Conservation (phyloP, 768 basidiomycete genomes). For the Polyporus arcularius region DNA sequence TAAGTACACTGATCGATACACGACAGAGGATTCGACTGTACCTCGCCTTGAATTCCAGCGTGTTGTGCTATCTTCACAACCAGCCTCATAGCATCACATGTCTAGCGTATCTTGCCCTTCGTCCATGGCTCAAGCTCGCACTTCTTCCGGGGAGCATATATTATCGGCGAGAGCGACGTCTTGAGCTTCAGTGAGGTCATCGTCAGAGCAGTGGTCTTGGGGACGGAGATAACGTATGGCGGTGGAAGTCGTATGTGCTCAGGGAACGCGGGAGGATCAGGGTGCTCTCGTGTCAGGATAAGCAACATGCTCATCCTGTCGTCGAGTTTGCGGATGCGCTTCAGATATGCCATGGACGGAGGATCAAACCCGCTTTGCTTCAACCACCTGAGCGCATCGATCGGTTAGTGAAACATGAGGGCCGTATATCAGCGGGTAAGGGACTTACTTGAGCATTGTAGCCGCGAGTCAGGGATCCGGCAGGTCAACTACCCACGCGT, state of each 20-base stretch:
- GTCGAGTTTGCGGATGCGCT: conserved; percentile 65
- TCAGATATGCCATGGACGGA: conserved; percentile 68
- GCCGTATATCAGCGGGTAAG: not conserved
- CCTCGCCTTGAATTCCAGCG: conserved; percentile 59
- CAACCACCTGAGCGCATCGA: conserved; percentile 56
- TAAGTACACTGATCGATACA: not conserved
- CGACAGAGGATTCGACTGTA: conserved; percentile 22
- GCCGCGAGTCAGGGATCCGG: conserved; percentile 60
- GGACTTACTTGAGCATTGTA: conserved; percentile 58
- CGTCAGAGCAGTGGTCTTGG: conserved; percentile 67
- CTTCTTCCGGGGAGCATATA: conserved; percentile 69
- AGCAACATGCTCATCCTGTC: conserved; percentile 58
- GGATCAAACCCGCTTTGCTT: conserved; percentile 64
- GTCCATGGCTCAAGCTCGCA: conserved; percentile 71
- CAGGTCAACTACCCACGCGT: conserved; percentile 79
- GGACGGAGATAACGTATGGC: conserved; percentile 65
- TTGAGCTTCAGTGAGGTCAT: conserved; percentile 64
- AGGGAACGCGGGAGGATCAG: conserved; percentile 51
- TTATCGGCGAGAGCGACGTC: conserved; percentile 82
- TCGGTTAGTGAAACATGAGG: not conserved
- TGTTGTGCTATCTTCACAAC: conserved; percentile 52
- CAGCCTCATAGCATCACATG: conserved; percentile 61
- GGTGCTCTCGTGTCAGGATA: conserved; percentile 30
- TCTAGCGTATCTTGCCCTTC: conserved; percentile 68
- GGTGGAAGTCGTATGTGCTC: conserved; percentile 42